Evolutionary conservation across 768 basidiomycete species (phyloP).

Genomic region (Amyloporia xantha): DNA sequence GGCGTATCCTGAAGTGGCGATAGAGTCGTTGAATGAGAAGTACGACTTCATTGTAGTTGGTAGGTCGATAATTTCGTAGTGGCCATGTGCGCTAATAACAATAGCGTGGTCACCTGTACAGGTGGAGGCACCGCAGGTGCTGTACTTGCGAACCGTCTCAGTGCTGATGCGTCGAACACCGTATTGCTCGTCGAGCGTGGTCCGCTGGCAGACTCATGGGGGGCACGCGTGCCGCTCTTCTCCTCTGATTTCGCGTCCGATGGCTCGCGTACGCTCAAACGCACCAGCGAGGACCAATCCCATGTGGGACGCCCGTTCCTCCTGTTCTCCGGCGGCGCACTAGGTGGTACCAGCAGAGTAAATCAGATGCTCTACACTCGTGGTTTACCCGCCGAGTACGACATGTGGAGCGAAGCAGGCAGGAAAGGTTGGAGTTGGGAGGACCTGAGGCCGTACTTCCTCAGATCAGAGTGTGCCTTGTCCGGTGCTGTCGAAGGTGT

Average conservation of each 20-base stretch:
- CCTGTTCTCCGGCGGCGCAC: conserved; percentile 22
- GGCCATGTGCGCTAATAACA: too few relatives aligned
- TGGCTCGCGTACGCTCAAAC: conserved; percentile 16
- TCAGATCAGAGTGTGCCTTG: conserved; percentile 25
- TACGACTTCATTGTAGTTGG: conserved; percentile 24
- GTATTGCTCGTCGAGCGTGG: conserved; percentile 29
- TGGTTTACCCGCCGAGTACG: conserved; percentile 26
- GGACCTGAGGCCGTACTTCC: conserved; percentile 28
- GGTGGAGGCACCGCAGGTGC: conserved; percentile 33
- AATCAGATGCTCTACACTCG: conserved; percentile 34
- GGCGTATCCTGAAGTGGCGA: conserved; percentile 8
- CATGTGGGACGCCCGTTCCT: conserved; percentile 10
- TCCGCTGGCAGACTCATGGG: conserved; percentile 21
- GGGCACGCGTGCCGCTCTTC: conserved; percentile 25
- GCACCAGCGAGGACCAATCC: conserved; percentile 6
- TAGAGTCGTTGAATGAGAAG: conserved; percentile 7
- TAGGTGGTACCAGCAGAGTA: conserved; percentile 43
- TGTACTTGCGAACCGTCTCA: conserved; percentile 30
- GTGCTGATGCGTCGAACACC: conserved; percentile 22
- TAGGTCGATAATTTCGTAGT: background rate
- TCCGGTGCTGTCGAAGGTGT: conserved; percentile 3
- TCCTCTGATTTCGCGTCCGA: conserved; percentile 23
- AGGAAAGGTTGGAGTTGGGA: conserved; percentile 30
- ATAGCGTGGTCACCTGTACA: background rate
- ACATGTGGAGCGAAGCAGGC: conserved; percentile 24